These are phyloP conservation scores for Ogataea corticis DNA, from an alignment of 805 yeast genomes.

Conservation along the genomic window DNA sequence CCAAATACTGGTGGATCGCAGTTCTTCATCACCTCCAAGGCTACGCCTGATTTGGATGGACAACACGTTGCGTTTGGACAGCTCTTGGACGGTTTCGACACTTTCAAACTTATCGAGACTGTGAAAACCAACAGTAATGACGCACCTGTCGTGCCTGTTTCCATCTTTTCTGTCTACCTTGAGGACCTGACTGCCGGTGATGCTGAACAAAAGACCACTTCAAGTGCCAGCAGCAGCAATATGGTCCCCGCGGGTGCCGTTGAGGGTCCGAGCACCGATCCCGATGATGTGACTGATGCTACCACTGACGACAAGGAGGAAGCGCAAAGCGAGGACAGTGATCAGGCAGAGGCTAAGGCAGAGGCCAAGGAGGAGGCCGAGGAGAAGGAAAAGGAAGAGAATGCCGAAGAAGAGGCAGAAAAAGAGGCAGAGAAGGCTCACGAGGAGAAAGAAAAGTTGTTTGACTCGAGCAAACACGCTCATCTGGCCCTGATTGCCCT, in stretches of 20 bases:
- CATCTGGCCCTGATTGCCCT: slow-evolving; percentile 21
- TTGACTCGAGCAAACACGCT: slow-evolving; percentile 8
- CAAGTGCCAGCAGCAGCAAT: not conserved
- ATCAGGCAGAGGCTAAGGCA: too few relatives aligned
- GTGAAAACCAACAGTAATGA: slow-evolving; percentile 45
- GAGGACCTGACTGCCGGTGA: not conserved
- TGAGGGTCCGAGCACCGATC: not conserved
- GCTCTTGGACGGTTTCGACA: slow-evolving; percentile 64
- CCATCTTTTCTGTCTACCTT: slow-evolving; percentile 31
- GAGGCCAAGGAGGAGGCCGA: not conserved
- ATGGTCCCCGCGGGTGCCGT: not conserved
- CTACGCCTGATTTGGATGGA: slow-evolving; percentile 54
- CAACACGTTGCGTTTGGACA: slow-evolving; percentile 79
- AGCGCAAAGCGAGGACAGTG: not conserved
- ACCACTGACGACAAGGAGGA: slow-evolving; percentile 1
- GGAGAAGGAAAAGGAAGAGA: not conserved
- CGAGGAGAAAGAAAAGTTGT: slow-evolving; percentile 6
- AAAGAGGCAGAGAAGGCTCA: slow-evolving; percentile 5
- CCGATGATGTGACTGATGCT: not conserved
- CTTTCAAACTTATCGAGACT: slow-evolving; percentile 59
- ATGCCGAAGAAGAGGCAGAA: not conserved
- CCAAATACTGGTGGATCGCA: slow-evolving; percentile 64
- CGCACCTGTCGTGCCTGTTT: slow-evolving; percentile 46
- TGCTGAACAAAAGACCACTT: not conserved
- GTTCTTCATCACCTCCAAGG: slow-evolving; percentile 64